These are phyloP conservation scores for Globisporangium nunn DNA, from an alignment of 352 stramenopile genomes.

Conservation along the genomic window DNA sequence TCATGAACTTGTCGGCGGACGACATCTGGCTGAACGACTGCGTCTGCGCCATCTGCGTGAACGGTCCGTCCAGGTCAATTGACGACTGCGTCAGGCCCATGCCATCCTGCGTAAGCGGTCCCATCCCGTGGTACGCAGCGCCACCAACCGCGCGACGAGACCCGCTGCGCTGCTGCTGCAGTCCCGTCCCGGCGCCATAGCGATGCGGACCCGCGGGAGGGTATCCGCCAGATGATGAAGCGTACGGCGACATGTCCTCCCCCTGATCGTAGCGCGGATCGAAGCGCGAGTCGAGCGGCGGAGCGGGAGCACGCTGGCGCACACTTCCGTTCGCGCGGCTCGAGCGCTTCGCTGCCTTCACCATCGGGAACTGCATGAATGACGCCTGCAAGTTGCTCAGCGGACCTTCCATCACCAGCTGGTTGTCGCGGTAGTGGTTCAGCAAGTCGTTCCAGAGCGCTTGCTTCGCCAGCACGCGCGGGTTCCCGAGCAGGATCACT, in stretches of 20 bases:
- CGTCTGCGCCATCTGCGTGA: conserved; percentile 73
- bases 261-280: conserved; percentile 75
- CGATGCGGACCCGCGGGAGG: conserved; percentile 33
- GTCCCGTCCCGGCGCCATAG: conserved; percentile 12
- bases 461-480: conserved; percentile 96
- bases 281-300: conserved; percentile 79
- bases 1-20: conserved; percentile 57
- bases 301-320: conserved; percentile 45
- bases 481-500: conserved; percentile 98
- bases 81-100: conserved; percentile 46
- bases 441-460: conserved; percentile 95
- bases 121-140: conserved; percentile 22
- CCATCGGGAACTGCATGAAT: conserved; percentile 95
- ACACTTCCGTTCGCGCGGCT: conserved; percentile 23
- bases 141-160: conserved; percentile 9
- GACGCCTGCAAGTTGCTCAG: conserved; percentile 95
- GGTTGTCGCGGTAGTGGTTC: conserved; percentile 96
- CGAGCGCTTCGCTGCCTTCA: conserved; percentile 33
- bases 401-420: conserved; percentile 93
- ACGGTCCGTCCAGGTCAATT: conserved; percentile 54
- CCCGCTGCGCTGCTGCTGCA: conserved; percentile 1
- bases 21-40: conserved; percentile 85
- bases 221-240: conserved; percentile 15
- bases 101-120: conserved; percentile 70
- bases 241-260: background rate